Evolutionary conservation across 208 protist species (phyloP), one percentile per base, ranked within the genome.

Genomic region (Angomonas desouzai): DNA sequence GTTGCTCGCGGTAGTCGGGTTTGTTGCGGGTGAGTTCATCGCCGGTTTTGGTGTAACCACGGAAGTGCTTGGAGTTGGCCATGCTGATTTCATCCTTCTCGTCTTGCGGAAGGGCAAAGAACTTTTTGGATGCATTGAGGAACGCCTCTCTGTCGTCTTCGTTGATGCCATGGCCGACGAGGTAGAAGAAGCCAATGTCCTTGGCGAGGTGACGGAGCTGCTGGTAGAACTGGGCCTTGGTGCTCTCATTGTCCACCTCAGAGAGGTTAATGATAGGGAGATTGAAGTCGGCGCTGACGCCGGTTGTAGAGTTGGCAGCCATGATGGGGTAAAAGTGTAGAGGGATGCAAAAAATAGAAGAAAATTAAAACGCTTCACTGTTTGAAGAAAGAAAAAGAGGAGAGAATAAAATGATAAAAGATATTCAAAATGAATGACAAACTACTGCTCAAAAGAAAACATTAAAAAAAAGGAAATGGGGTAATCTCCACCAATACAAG

Each of bases 111-210:
- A 67, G 62, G 6, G 48, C 48, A 49, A 67, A 60, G 38, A 67
- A 67, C 27, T 51, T 47, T 34, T 67, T 60, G 33, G 36, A 51
- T 4, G 62, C 22, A 3, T 30, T 27, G 2, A 67, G 38, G 47
- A 67, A 55, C 6, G 36, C 51, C 16, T 67, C 51, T 16, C 62
- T 18, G 23, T 60, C 51, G 13, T 55, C 40, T 25, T 51, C 49
- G 62, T 67, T 55, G 9, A 67, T 51, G 38, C 62, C 62, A 30
- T 67, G 62, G 38, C 51, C 51, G 28, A 67, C 27, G 1, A 67
- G 34, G 62, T 67, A 67, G 62, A 67, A 67, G 62, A 67, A 67
- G 36, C 62, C 62, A 45, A 67, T 57, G 25, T 67, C 62, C 22
- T 55, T 51, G 2, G 62, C 48, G 34, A 67, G 36, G 62, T 67